Evolutionary conservation across 306 rosid species (phyloP).

Genomic region (Macrotyloma uniflorum): DNA sequence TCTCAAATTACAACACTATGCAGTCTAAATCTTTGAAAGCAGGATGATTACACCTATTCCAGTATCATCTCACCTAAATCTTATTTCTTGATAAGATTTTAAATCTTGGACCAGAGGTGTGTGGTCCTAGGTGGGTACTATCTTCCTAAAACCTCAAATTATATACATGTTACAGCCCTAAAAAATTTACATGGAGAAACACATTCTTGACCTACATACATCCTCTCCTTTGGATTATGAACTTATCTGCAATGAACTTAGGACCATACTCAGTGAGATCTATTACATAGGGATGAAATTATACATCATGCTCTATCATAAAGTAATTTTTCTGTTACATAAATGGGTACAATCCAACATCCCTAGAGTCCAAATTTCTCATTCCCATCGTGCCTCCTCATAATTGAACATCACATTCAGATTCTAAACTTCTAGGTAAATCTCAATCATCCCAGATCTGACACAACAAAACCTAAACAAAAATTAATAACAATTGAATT

Average conservation of each 20-base stretch:
- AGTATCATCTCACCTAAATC: not conserved
- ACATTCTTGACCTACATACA: not conserved
- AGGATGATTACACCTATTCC: not conserved
- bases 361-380: not conserved
- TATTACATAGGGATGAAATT: not conserved
- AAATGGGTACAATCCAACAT: not conserved
- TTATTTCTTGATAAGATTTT: not conserved
- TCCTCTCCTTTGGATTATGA: not conserved
- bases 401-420: not conserved
- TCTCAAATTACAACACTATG: not conserved
- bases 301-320: not conserved
- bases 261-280: not conserved
- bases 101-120: not conserved
- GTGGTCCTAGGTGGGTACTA: not conserved
- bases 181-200: not conserved
- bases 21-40: not conserved
- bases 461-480: not conserved
- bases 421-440: not conserved
- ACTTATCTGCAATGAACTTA: not conserved
- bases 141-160: not conserved
- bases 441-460: constrained; percentile 45
- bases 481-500: not conserved
- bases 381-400: not conserved
- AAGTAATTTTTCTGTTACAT: not conserved
- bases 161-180: not conserved